Base-by-base conservation (phyloP, 2,329 filamentous ascomycete genomes). In the Ophiostoma perfectum region DNA sequence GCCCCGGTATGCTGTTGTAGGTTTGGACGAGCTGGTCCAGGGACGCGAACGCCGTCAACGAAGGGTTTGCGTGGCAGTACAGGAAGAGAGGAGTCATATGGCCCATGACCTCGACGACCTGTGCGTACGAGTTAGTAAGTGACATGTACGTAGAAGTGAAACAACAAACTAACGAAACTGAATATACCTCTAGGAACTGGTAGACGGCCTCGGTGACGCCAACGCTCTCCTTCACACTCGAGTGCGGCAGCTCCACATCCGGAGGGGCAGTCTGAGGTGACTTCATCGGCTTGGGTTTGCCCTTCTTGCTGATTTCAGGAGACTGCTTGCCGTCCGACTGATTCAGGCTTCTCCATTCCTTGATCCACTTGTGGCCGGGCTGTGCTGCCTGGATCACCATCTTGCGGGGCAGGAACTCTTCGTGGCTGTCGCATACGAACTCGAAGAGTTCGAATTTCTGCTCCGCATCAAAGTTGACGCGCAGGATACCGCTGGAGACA, bases 361-460 rank as follows among this genome's bases (percentile, higher is more conserved):
- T 89, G 73, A 84, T 80, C 87, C 87, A 89, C 71, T 83, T 81
- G 72, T 89, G 87, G 39, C 83, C 80, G 2, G 87, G 87, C 73
- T 84, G 84, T 14, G 86, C 86, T 6, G 85, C 84, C 62, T 88
- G 81, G 52, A 89, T 84, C 8, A 88, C 84, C 72, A 83, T 82
- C 70, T 82, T 86, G 67, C 92, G 87, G 36, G 93, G 89, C 63
- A 98, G 81, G 74, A 90, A 97, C 78, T 98, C 93, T 73, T 93
- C 91, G 74, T 96, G 90, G 65, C 83, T 84, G 47, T 82, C 85
- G 1, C 91, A 92, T 64, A 88, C 83, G 73, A 98, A 93, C 74
- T 97, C 92, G 65, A 98, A 84, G 70, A 92, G 82, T 71, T 97
- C 92, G 70, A 99, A 89, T 76, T 90, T 92, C 71, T 92, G 89